phyloP scores from a whole-genome alignment of 495 filamentous ascomycete species.

The Pseudevernia furfuracea region DNA sequence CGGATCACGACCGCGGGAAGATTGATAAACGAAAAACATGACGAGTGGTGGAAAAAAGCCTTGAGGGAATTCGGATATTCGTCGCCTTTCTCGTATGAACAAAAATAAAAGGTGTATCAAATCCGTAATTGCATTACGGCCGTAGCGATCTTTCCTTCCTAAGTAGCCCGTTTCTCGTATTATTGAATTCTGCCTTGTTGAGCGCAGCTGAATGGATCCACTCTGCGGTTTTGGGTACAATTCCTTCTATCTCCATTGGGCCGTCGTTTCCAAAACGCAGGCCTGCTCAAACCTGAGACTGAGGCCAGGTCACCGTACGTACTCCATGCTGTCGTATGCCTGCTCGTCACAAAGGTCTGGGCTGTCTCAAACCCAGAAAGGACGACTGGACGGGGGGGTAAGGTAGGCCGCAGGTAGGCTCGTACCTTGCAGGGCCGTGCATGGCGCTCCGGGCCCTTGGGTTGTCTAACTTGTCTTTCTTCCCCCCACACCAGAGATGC shows the following conservation, averaged over 20 bases:
- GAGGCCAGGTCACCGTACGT: not conserved
- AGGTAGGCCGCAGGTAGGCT: not conserved
- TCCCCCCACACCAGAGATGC: no score
- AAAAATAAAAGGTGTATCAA: no score
- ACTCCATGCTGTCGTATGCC: not conserved
- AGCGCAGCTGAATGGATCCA: not conserved
- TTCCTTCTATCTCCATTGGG: not conserved
- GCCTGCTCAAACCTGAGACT: not conserved
- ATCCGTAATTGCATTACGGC: not conserved
- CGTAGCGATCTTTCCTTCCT: not conserved
- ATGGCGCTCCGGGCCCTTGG: not conserved
- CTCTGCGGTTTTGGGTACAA: not conserved
- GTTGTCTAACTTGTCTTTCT: no score
- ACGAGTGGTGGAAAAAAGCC: not conserved
- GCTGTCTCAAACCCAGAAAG: not conserved
- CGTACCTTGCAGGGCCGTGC: slow-evolving; percentile 7
- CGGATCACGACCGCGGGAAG: not conserved
- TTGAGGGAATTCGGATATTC: not conserved
- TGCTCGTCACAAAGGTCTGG: not conserved
- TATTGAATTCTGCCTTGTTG: not conserved
- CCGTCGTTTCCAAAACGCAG: not conserved
- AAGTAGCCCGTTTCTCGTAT: not conserved
- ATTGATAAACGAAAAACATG: not conserved
- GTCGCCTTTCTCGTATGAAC: not conserved
- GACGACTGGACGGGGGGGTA: not conserved